These are phyloP conservation scores for Cystofilobasidium ferigula DNA, from an alignment of 768 basidiomycete genomes.

Conservation along the genomic window DNA sequence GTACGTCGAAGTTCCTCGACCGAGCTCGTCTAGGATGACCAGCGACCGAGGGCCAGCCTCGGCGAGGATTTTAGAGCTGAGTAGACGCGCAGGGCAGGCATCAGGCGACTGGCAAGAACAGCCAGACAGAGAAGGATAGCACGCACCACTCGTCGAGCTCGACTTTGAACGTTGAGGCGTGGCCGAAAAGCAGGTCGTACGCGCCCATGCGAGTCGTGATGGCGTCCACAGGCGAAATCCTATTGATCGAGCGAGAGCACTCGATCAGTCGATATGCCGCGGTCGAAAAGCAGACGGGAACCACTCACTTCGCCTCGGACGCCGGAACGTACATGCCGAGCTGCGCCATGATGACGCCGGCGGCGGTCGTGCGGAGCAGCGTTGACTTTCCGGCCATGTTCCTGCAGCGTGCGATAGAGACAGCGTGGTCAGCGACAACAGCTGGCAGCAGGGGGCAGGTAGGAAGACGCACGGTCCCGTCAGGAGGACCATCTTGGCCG, in stretches of 20 bases:
- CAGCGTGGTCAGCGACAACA: neutral
- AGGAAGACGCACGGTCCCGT: conserved; percentile 52
- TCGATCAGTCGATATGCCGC: neutral
- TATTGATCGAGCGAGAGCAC: conserved; percentile 32
- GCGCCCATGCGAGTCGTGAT: conserved; percentile 98
- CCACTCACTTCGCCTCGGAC: conserved; percentile 29
- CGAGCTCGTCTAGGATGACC: conserved; percentile 90
- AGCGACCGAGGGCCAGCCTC: conserved; percentile 88
- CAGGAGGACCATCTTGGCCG: conserved; percentile 60
- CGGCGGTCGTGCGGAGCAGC: conserved; percentile 91
- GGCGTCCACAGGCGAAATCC: conserved; percentile 75
- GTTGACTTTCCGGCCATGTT: conserved; percentile 59
- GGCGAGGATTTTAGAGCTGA: conserved; percentile 59
- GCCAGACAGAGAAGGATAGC: neutral
- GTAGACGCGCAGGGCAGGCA: neutral
- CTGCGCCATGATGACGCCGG: conserved; percentile 82
- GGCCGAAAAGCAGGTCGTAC: conserved; percentile 92
- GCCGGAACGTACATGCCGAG: conserved; percentile 94
- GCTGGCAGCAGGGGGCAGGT: neutral
- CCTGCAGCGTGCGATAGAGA: neutral
- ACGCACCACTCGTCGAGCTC: conserved; percentile 89
- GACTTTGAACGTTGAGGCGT: conserved; percentile 94
- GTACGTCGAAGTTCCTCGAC: conserved; percentile 88
- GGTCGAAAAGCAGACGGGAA: neutral
- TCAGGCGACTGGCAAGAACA: neutral